Conservation (phyloP, 306 rosid genomes). For the Corylus avellana region DNA sequence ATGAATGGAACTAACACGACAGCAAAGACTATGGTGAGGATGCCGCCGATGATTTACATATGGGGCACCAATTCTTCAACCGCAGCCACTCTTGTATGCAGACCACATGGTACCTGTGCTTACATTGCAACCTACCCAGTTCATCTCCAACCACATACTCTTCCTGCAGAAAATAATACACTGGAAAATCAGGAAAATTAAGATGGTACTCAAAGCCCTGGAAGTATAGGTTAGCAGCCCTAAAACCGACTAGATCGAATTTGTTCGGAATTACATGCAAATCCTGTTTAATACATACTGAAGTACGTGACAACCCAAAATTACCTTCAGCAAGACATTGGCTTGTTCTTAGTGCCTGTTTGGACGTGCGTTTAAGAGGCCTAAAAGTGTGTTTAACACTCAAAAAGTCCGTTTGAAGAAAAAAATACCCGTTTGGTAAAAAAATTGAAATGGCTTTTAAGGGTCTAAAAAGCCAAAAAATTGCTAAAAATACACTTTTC, state of each 20-base stretch:
- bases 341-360: neutral
- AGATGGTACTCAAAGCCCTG: neutral
- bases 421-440: too few species aligned
- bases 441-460: too few species aligned
- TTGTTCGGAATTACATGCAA: neutral
- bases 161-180: constrained; percentile 52
- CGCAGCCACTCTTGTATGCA: constrained; percentile 90
- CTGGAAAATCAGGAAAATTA: neutral
- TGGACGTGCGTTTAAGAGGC: too few species aligned
- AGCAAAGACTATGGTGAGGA: constrained; percentile 33
- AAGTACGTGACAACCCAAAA: neutral
- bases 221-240: neutral
- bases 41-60: constrained; percentile 76
- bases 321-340: neutral
- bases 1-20: constrained; percentile 37
- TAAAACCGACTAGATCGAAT: neutral
- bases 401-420: too few species aligned
- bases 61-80: constrained; percentile 96
- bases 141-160: constrained; percentile 75
- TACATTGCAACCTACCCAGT: constrained; percentile 70
- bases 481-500: too few species aligned
- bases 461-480: too few species aligned
- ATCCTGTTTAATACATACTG: neutral
- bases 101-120: constrained; percentile 64
- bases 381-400: too few species aligned